Evolutionary conservation across 257 asterid genomes (phyloP).

Genomic region (Linderniella brevidens): DNA sequence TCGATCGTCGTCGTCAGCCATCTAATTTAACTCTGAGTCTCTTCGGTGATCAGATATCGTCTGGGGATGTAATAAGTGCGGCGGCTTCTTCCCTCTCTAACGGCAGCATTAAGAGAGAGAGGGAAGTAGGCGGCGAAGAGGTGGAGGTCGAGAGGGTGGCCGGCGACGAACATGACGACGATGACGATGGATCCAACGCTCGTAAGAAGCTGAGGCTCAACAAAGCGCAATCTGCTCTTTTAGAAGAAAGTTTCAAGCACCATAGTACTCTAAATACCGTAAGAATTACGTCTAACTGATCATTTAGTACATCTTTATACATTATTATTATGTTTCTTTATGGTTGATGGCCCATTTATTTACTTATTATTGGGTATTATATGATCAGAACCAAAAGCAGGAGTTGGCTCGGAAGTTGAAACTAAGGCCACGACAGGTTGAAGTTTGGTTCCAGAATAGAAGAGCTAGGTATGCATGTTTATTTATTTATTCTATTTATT

Average conservation of each 20-base stretch:
- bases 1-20: constrained; percentile 20
- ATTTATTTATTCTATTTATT: too few species aligned
- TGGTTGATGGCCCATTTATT: too few species aligned
- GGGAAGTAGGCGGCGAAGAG: constrained; percentile 32
- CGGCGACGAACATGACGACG: constrained; percentile 11
- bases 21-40: constrained; percentile 64
- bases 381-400: constrained; percentile 56
- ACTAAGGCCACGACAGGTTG: constrained; percentile 84
- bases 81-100: constrained; percentile 68
- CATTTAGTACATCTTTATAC: too few species aligned
- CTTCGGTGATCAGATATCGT: constrained; percentile 20
- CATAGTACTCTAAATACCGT: constrained; percentile 53
- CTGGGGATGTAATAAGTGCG: constrained; percentile 11
- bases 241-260: constrained; percentile 41
- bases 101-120: constrained; percentile 60
- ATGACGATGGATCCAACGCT: constrained; percentile 30
- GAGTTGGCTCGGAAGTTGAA: constrained; percentile 48
- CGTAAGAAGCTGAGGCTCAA: constrained; percentile 40
- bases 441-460: constrained; percentile 93
- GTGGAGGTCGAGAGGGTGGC: constrained; percentile 30
- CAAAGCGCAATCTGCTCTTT: constrained; percentile 37
- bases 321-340: too few species aligned
- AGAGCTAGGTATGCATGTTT: neutral
- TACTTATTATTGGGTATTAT: too few species aligned
- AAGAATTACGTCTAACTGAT: neutral